A percentile compares a stretch with the other conserved stretches of the same genome.
Evolutionary conservation across 176 grass and related monocot species (phyloP).

Genomic region (barley (Hordeum vulgare)): MorexV3_pseudomolecules_assembly NC_058524.1:524067780-524068279

Average conservation of each 20-base stretch:
- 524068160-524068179: conserved; percentile 90
- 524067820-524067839: neutral
- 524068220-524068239: conserved; percentile 42
- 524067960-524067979: neutral
- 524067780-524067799: neutral
- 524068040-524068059: conserved; percentile 1
- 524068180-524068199: conserved; percentile 74
- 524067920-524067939: neutral
- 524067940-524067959: neutral
- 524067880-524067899: neutral
- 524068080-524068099: conserved; percentile 78
- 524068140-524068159: conserved; percentile 85
- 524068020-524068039: neutral
- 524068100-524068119: conserved; percentile 63
- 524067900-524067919: neutral
- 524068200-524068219: conserved; percentile 31
- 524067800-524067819: neutral
- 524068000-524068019: neutral
- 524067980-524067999: neutral
- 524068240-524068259: conserved; percentile 28
- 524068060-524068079: conserved; percentile 67
- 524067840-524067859: neutral
- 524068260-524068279: conserved; percentile 38
- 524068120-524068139: conserved; percentile 83
- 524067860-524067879: neutral